These are phyloP conservation scores for Aspergillus conjunctus DNA, from an alignment of 495 filamentous ascomycete genomes.

Conservation along the genomic window DNA sequence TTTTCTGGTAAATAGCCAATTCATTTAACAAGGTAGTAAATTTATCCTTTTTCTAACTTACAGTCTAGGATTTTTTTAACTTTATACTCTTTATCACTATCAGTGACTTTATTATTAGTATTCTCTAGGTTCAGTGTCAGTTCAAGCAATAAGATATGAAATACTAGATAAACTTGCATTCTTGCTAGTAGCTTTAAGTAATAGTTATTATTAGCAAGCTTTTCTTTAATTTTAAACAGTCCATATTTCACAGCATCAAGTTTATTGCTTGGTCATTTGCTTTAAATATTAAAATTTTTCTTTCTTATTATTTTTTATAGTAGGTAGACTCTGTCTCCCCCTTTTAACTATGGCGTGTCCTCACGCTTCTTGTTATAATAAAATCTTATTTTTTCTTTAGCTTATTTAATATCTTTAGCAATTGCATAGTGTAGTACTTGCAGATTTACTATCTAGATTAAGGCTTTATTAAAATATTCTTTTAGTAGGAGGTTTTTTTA, in stretches of 20 bases:
- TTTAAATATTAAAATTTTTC: conserved; percentile 9
- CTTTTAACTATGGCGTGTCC: too few relatives aligned
- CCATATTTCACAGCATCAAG: conserved; percentile 11
- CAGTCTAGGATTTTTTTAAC: too few relatives aligned
- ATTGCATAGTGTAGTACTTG: background rate
- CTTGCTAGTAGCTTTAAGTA: background rate
- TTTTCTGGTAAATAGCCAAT: too few relatives aligned
- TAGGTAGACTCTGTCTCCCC: conserved; percentile 5
- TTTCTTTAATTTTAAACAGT: conserved; percentile 12
- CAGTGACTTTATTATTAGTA: too few relatives aligned
- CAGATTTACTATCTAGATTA: conserved; percentile 2
- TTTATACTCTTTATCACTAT: too few relatives aligned
- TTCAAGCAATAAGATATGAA: conserved; percentile 1
- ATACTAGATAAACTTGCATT: conserved; percentile 12
- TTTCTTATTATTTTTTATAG: too few relatives aligned
- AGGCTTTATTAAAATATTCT: conserved; percentile 6
- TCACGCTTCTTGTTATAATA: conserved; percentile 9
- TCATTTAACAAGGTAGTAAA: too few relatives aligned
- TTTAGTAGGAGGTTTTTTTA: conserved; percentile 2
- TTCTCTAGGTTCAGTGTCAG: too few relatives aligned
- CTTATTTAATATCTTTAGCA: conserved; percentile 3
- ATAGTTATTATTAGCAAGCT: conserved; percentile 11
- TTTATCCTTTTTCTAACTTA: too few relatives aligned
- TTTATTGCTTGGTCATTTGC: conserved; percentile 4
- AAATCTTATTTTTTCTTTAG: background rate